phyloP scores from a whole-genome alignment of 345 rosid genomes.

The Linum lewisii region DNA sequence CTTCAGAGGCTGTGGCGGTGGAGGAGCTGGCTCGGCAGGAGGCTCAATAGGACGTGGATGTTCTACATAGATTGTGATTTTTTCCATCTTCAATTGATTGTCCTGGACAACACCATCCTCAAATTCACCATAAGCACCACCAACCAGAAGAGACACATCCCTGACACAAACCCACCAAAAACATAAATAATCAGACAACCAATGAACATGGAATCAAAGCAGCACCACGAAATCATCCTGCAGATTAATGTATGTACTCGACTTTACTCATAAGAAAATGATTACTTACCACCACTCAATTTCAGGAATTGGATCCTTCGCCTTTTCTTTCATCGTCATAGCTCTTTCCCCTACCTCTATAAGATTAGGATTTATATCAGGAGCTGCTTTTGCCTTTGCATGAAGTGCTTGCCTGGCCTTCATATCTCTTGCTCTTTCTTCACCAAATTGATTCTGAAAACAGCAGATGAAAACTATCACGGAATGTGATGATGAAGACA shows the following conservation, averaged over 20 bases:
- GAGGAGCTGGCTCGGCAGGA: conserved; percentile 91
- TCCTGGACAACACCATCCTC: conserved; percentile 29
- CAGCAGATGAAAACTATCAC: conserved; percentile 12
- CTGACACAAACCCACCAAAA: conserved; percentile 25
- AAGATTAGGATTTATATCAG: conserved; percentile 89
- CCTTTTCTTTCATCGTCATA: conserved; percentile 60
- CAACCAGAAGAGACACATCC: conserved; percentile 54
- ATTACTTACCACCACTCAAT: conserved; percentile 90
- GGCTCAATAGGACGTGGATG: conserved; percentile 94
- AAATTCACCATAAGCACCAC: conserved; percentile 46
- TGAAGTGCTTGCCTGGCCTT: conserved; percentile 84
- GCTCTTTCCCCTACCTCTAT: conserved; percentile 83
- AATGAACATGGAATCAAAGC: background rate
- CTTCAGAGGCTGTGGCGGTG: conserved; percentile 89
- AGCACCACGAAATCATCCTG: too few relatives aligned
- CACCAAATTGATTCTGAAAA: conserved; percentile 83
- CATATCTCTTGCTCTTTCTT: conserved; percentile 82
- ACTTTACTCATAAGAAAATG: background rate
- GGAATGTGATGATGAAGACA: conserved; percentile 7
- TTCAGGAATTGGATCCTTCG: conserved; percentile 73
- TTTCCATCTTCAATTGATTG: conserved; percentile 54
- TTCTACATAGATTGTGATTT: conserved; percentile 68
- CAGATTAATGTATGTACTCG: too few relatives aligned
- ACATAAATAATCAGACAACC: background rate
- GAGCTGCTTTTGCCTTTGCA: conserved; percentile 72